These are phyloP conservation scores for Friedmanniomyces endolithicus DNA, from an alignment of 495 filamentous ascomycete genomes.

Conservation along the genomic window DNA sequence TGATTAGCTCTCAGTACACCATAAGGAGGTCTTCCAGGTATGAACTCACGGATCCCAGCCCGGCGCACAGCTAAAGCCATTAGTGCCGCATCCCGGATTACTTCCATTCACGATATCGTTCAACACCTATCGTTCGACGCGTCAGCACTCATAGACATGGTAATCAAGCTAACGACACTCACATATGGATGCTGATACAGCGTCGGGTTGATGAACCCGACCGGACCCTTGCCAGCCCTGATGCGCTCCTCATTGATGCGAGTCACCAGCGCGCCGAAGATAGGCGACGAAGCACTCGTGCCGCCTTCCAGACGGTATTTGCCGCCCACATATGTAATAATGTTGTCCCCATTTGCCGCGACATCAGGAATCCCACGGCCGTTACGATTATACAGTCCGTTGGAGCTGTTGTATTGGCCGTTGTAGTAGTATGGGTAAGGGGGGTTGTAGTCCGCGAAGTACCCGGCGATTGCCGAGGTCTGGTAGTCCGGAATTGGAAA, in stretches of 20 bases:
- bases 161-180: not conserved
- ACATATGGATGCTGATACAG: slow-evolving; percentile 14
- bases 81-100: slow-evolving; percentile 19
- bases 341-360: slow-evolving; percentile 34
- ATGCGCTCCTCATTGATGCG: slow-evolving; percentile 21
- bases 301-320: slow-evolving; percentile 26
- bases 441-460: slow-evolving; percentile 24
- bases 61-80: slow-evolving; percentile 38
- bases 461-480: slow-evolving; percentile 20
- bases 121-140: slow-evolving; percentile 3
- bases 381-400: slow-evolving; percentile 30
- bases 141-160: not conserved
- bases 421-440: slow-evolving; percentile 20
- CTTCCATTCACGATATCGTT: slow-evolving; percentile 21
- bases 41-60: slow-evolving; percentile 39
- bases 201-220: slow-evolving; percentile 20
- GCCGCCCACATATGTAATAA: slow-evolving; percentile 8
- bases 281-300: slow-evolving; percentile 29
- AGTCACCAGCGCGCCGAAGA: slow-evolving; percentile 16
- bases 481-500: slow-evolving; percentile 34
- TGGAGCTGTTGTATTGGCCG: slow-evolving; percentile 7
- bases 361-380: slow-evolving; percentile 59
- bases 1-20: too few species aligned
- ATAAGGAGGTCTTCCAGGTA: too few species aligned
- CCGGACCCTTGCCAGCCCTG: slow-evolving; percentile 16